Evolutionary conservation across 2,329 filamentous ascomycete genomes (phyloP), one percentile per base, ranked within the genome.

Genomic region (Trichoderma brevicompactum): DNA sequence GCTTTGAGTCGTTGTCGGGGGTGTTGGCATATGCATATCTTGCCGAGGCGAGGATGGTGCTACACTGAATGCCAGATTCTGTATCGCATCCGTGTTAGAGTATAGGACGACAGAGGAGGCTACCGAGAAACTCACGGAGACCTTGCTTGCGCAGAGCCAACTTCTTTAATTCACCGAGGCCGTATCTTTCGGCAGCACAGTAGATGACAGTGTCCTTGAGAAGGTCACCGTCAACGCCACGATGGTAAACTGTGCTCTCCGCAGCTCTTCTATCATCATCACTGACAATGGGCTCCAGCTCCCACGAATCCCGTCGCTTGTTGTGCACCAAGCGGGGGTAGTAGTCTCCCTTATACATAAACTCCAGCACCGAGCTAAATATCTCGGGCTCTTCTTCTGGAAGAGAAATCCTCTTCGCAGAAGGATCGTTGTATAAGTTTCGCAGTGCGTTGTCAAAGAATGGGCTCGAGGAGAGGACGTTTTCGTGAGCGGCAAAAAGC

Each of bases 291-390:
- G 87, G 85, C 77, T 96, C 92, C n/a, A 97, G 81, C 74, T 91
- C 89, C 89, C 92, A 97, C 60, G 87, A 89, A 76, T 92, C 88
- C 64, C 87, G 86, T 69, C 89, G 88, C 81, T 93, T 92, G 80
- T 94, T 92, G 79, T 92, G 92, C 65, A 92, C 79, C 28, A 96
- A 83, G 17, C 90, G 89, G 3, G 94, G 93, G 71, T 89, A 94
- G 80, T 97, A 97, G 78, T 97, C 94, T 69, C 93, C 93, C 79
- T 96, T 96, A 85, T 96, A 96, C 65, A 97, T 87, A 71, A 90
- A 97, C 75, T 97, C 94, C 65, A 97, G 87, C 10, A 97, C 85
- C 6, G 90, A 93, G 7, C 92, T 96, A 78, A 97, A 94, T 73
- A 96, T 89, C 76, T 96, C 92, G 19, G 94, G 92, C 71, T 94